A percentile compares a stretch with the other conserved stretches of the same genome.
Conservation (phyloP, 1,284 basidiomycete genomes). For the Rugosomyces carneus region DNA sequence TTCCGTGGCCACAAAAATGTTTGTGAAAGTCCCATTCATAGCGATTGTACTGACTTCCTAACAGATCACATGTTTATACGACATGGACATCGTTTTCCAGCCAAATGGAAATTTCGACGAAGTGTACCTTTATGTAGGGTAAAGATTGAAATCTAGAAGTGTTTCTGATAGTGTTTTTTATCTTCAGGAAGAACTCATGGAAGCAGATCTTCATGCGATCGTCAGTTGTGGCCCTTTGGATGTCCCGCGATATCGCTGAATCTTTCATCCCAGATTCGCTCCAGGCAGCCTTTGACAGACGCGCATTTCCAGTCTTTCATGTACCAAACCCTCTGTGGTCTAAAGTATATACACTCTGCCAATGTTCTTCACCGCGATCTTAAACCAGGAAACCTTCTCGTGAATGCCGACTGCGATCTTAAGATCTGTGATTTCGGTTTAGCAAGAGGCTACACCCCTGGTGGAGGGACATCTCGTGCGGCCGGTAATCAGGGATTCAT, state of each 20-base stretch:
- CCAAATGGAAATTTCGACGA: conserved; percentile 89
- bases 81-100: conserved; percentile 95
- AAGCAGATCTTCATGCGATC: conserved; percentile 97
- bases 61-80: conserved; percentile 88
- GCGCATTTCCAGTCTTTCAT: conserved; percentile 5
- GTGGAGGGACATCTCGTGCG: too few relatives aligned
- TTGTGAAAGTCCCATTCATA: conserved; percentile 15
- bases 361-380: conserved; percentile 98
- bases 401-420: conserved; percentile 99
- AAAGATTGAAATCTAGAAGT: conserved; percentile 1
- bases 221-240: too few relatives aligned
- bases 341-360: conserved; percentile 99
- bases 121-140: conserved; percentile 87
- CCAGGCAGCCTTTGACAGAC: conserved; percentile 37
- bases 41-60: conserved; percentile 15
- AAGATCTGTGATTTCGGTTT: conserved; percentile 99
- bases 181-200: conserved; percentile 98
- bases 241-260: too few relatives aligned
- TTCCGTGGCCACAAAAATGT: conserved; percentile 98
- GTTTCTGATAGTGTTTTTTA: conserved; percentile 36
- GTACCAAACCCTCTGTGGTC: conserved; percentile 81
- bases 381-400: conserved; percentile 99
- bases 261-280: conserved; percentile 99
- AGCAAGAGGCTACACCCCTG: conserved; percentile 94
- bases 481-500: too few relatives aligned